Percentiles rank a stretch among this genome's conserved stretches.
These are phyloP conservation scores for Aureobasidium sp. DNA, from an alignment of 2,329 filamentous ascomycete species.

Conservation along the genomic window DNA sequence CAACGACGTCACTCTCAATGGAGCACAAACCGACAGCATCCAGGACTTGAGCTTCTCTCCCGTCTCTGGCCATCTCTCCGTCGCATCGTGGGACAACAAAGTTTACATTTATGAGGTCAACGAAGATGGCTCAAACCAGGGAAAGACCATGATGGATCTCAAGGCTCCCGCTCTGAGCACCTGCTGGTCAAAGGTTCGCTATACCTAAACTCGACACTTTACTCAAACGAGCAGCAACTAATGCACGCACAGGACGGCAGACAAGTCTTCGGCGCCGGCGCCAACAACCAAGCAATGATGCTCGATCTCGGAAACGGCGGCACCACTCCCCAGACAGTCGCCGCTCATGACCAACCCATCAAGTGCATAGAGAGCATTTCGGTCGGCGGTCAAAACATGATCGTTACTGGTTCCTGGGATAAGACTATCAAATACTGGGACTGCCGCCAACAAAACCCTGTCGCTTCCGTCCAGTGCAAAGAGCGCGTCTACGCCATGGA, in stretches of 20 bases:
- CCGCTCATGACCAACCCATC: constrained; percentile 77
- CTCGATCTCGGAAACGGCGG: constrained; percentile 64
- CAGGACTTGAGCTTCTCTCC: constrained; percentile 80
- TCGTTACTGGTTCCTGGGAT: constrained; percentile 89
- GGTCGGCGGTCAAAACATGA: constrained; percentile 61
- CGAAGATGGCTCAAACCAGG: constrained; percentile 66
- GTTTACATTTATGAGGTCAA: constrained; percentile 94
- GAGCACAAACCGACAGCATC: constrained; percentile 80
- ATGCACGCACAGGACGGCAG: constrained; percentile 62
- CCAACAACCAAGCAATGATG: constrained; percentile 83
- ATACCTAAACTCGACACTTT: background rate
- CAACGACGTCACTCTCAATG: constrained; percentile 71
- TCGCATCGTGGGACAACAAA: constrained; percentile 96
- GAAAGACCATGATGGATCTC: constrained; percentile 79
- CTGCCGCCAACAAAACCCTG: constrained; percentile 56
- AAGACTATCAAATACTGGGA: constrained; percentile 91
- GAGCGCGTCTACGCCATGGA: constrained; percentile 89
- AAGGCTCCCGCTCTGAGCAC: constrained; percentile 75
- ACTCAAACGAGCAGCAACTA: background rate
- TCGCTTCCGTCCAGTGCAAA: constrained; percentile 58
- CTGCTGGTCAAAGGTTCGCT: constrained; percentile 73
- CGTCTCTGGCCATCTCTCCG: constrained; percentile 70
- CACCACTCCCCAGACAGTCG: constrained; percentile 54
- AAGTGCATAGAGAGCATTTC: constrained; percentile 59
- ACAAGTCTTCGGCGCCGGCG: constrained; percentile 78